Base-by-base conservation (phyloP, 2,329 filamentous ascomycete genomes). In the Scortechinia acanthostroma region DNA sequence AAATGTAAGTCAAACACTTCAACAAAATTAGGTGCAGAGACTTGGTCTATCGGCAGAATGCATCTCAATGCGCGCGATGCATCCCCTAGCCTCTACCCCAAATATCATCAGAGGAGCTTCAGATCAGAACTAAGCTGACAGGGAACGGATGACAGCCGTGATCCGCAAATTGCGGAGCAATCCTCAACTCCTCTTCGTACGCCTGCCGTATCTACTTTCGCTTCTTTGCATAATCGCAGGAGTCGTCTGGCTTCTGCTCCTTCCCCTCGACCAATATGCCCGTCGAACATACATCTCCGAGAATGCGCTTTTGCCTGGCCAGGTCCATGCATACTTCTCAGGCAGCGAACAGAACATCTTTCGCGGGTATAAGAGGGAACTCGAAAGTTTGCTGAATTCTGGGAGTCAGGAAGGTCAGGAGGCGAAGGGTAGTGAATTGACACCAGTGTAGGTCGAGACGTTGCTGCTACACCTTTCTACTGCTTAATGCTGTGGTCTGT, bases 251-350 rank as follows among this genome's bases (percentile, higher is more conserved):
- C 80, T 98, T 14, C 78, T 96, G 19, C 74, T 97, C 22, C 78
- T 98, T 1, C 93, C 93, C 2, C 74, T 97, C 45, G 78, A 97
- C 63, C 79, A 91, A 52, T 95, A 97, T 69, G 95, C 90, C 43
- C 82, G 93, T 52, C 76, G 79, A 48, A 98, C 91, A 1, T 98
- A 98, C 64, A 93, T 98, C 47, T 97, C 91, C 37, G 93, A 98
- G 64, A 98, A 98, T 62, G 93, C 93, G 10, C 80, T 98, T 23
- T 72, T 98, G 14, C 93, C 93, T 0, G 93, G 91, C 2, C 93
- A 98, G 64, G 93, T 97, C 5, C 91, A 97, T 66, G 95, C 93
- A 1, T 98, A 98, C 65, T 98, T 98, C 60, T 84, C 88, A 4
- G 93, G 93, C 16, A 95, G 89, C 62, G 93, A 98, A 61, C 91